These are phyloP conservation scores for Linnemannia exigua DNA, from an alignment of 192 early-diverging fungal genomes.

Conservation along the genomic window DNA sequence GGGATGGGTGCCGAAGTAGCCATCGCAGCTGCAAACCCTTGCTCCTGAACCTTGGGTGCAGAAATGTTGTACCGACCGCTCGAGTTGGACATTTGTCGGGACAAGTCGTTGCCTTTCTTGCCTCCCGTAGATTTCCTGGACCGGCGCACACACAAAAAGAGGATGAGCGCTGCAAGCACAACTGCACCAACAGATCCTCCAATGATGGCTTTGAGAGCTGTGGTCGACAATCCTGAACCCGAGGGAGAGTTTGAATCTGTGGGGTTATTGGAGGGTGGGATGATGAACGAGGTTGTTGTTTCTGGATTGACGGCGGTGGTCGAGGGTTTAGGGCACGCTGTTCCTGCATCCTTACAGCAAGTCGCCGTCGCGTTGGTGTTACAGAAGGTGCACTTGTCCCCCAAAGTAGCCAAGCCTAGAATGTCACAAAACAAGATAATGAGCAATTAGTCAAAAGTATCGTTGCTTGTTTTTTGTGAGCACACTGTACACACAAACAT, in stretches of 20 bases:
- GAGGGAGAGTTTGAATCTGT: neutral
- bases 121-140: neutral
- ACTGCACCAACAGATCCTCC: slow-evolving; percentile 40
- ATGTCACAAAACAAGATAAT: neutral
- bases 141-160: slow-evolving; percentile 31
- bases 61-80: slow-evolving; percentile 51
- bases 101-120: slow-evolving; percentile 8
- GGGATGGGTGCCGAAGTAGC: slow-evolving; percentile 27
- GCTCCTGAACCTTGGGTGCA: slow-evolving; percentile 45
- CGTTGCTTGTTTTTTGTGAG: neutral
- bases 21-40: slow-evolving; percentile 25
- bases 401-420: slow-evolving; percentile 21
- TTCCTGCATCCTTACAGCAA: slow-evolving; percentile 28
- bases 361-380: slow-evolving; percentile 14
- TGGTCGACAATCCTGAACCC: slow-evolving; percentile 1
- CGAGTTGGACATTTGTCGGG: slow-evolving; percentile 42
- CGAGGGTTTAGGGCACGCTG: neutral
- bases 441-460: neutral
- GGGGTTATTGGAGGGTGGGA: neutral
- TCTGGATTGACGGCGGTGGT: neutral
- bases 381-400: slow-evolving; percentile 25
- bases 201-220: slow-evolving; percentile 23
- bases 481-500: neutral
- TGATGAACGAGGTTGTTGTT: neutral
- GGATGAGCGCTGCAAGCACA: neutral